Evolutionary conservation across 495 filamentous ascomycete species (phyloP).

Genomic region (Penicillium macrosclerotiorum): DNA sequence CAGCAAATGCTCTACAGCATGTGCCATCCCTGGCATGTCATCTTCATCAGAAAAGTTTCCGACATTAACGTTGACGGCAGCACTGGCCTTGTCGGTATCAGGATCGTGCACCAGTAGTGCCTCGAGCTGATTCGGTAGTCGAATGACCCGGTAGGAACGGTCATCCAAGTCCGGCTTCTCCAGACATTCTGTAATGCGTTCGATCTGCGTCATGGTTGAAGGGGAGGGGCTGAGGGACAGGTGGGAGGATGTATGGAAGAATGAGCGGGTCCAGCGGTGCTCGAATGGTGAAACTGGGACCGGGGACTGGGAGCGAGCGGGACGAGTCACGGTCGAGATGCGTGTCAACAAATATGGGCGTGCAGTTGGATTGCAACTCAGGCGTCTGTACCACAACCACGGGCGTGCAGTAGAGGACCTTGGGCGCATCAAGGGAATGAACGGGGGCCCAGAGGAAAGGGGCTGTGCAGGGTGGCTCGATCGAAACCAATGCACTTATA

Average conservation of each 20-base stretch:
- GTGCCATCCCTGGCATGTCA: slow-evolving; percentile 90
- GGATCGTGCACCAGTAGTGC: slow-evolving; percentile 91
- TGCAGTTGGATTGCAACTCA: slow-evolving; percentile 23
- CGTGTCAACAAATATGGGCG: slow-evolving; percentile 19
- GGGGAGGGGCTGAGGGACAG: slow-evolving; percentile 22
- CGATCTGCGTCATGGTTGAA: slow-evolving; percentile 49
- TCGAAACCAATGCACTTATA: slow-evolving; percentile 4
- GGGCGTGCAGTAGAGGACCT: slow-evolving; percentile 39
- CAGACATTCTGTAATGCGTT: slow-evolving; percentile 73
- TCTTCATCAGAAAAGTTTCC: slow-evolving; percentile 90
- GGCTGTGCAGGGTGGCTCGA: slow-evolving; percentile 9
- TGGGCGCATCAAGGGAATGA: slow-evolving; percentile 39
- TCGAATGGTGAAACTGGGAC: slow-evolving; percentile 20
- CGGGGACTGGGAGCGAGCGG: slow-evolving; percentile 8
- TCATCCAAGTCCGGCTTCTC: slow-evolving; percentile 89
- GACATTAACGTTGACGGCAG: slow-evolving; percentile 91
- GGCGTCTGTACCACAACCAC: slow-evolving; percentile 36
- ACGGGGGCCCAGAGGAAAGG: not conserved
- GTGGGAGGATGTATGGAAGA: slow-evolving; percentile 19
- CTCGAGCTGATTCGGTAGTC: slow-evolving; percentile 86
- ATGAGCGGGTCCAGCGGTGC: slow-evolving; percentile 18
- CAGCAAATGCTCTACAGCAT: slow-evolving; percentile 87
- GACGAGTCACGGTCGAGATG: slow-evolving; percentile 13
- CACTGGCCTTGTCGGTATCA: slow-evolving; percentile 94
- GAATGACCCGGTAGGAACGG: slow-evolving; percentile 83